phyloP scores from a whole-genome alignment of 169 alveolate species.

The Neospora caninum region DNA sequence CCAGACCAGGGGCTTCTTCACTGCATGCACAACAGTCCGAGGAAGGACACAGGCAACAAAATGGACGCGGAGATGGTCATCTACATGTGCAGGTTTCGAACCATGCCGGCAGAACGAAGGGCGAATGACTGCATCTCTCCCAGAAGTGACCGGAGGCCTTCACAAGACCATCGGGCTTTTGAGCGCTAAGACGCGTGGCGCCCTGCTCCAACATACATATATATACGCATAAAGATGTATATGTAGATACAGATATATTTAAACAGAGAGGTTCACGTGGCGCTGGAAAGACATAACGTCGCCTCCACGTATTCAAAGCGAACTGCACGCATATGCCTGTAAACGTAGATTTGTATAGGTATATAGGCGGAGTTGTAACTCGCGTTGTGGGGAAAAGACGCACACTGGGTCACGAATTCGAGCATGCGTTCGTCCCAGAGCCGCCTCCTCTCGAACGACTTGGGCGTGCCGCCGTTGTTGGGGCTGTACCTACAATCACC shows the following conservation, averaged over 20 bases:
- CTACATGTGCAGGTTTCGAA: no score
- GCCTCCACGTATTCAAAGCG: background rate
- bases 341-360: background rate
- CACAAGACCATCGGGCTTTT: no score
- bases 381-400: background rate
- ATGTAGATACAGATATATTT: background rate
- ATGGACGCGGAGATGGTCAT: background rate
- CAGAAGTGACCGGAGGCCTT: no score
- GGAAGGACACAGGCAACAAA: background rate
- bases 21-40: background rate
- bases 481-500: slow-evolving; percentile 34
- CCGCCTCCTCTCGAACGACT: slow-evolving; percentile 48
- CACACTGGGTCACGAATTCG: background rate
- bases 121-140: no score
- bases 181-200: no score
- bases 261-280: background rate
- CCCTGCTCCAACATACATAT: background rate
- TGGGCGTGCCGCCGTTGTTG: slow-evolving; percentile 43
- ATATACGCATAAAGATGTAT: background rate
- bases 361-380: background rate
- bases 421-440: slow-evolving; percentile 47
- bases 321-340: no score
- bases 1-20: slow-evolving; percentile 61
- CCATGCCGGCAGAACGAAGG: no score
- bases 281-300: background rate